Percentiles rank a stretch among this genome's conserved stretches.
Evolutionary conservation across 306 rosid genomes (phyloP).

Genomic region (Lathyrus tuberosus): DNA sequence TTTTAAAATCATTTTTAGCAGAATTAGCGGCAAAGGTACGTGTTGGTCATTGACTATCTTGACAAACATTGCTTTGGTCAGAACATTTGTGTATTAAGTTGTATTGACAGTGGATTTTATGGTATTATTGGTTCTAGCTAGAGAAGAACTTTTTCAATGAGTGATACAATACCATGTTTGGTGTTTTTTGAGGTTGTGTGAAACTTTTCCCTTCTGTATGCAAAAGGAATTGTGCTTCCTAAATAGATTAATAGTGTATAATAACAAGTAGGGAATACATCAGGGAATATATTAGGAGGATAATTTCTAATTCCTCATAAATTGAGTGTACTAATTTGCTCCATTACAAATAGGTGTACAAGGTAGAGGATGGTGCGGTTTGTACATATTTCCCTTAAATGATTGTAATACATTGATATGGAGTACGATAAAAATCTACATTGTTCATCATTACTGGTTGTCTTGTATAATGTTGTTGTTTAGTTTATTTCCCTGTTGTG

Average conservation of each 20-base stretch:
- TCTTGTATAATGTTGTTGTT: no score
- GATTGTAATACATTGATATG: no score
- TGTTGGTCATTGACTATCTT: constrained; percentile 54
- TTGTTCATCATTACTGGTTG: no score
- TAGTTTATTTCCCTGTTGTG: no score
- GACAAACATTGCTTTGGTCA: constrained; percentile 50
- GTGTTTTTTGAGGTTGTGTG: no score
- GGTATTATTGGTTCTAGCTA: constrained; percentile 61
- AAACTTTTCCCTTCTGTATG: no score
- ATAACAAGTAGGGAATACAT: no score
- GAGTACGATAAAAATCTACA: constrained; percentile 66
- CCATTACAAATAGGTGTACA: constrained; percentile 40
- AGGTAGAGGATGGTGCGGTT: constrained; percentile 31
- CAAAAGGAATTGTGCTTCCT: no score
- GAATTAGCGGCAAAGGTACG: constrained; percentile 49
- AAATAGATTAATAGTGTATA: no score
- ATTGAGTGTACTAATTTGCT: constrained; percentile 38
- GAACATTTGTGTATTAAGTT: constrained; percentile 49
- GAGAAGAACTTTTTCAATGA: constrained; percentile 45
- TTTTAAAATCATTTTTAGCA: constrained; percentile 47
- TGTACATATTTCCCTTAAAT: no score
- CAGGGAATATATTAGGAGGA: constrained; percentile 56
- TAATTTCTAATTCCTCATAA: constrained; percentile 51
- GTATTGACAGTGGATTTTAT: constrained; percentile 49
- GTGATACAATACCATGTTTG: no score